Evolutionary conservation across 768 basidiomycete genomes (phyloP).

Genomic region (Cystoderma amianthinum): DNA sequence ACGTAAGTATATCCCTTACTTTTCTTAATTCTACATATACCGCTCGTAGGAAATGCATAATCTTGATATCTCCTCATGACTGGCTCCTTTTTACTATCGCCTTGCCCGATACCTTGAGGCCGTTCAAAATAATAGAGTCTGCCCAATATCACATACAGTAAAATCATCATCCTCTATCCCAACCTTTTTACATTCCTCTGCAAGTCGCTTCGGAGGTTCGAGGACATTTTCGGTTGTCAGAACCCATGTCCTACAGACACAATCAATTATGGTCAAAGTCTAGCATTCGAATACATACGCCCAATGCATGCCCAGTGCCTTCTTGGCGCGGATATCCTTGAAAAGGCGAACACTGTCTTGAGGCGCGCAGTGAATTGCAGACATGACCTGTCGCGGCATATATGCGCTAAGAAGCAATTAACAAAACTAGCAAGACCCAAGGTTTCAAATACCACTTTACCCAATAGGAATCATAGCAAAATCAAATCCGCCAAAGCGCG

Average conservation of each 20-base stretch:
- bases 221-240: slow-evolving; percentile 47
- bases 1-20: too few relatives aligned
- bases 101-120: too few relatives aligned
- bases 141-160: slow-evolving; percentile 50
- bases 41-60: too few relatives aligned
- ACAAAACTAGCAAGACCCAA: slow-evolving; percentile 11
- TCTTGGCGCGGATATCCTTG: slow-evolving; percentile 52
- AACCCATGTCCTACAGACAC: slow-evolving; percentile 37
- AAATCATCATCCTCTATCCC: slow-evolving; percentile 53
- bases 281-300: slow-evolving; percentile 28
- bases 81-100: too few relatives aligned
- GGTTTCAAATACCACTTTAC: slow-evolving; percentile 14
- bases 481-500: slow-evolving; percentile 56
- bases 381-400: slow-evolving; percentile 46
- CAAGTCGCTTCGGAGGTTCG: slow-evolving; percentile 53
- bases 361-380: slow-evolving; percentile 58
- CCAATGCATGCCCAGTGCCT: slow-evolving; percentile 68
- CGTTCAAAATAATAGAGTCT: slow-evolving; percentile 35
- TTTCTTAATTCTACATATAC: too few relatives aligned
- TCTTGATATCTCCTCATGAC: too few relatives aligned
- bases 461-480: slow-evolving; percentile 69
- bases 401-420: slow-evolving; percentile 43
- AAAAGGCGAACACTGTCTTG: slow-evolving; percentile 64
- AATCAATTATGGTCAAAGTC: neutral
- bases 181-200: slow-evolving; percentile 40